These are phyloP conservation scores for Apiospora arundinis DNA, from an alignment of 2,329 filamentous ascomycete species.

Conservation along the genomic window DNA sequence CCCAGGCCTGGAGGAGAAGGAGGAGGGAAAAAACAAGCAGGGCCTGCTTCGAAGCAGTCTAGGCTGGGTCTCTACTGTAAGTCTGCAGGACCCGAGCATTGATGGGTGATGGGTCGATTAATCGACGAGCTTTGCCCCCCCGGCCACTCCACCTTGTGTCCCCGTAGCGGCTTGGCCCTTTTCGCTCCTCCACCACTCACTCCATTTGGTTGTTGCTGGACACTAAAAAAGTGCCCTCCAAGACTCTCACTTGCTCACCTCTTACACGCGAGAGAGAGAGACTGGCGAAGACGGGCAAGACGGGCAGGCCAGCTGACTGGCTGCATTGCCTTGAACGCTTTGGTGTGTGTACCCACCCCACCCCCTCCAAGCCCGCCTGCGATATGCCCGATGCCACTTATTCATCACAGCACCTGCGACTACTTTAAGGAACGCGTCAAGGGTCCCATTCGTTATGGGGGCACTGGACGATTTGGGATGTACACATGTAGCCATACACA, in stretches of 20 bases:
- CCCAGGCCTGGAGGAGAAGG: neutral
- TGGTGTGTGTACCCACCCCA: neutral
- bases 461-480: neutral
- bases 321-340: neutral
- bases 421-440: neutral
- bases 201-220: neutral
- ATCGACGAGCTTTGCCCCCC: neutral
- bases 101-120: conserved; percentile 4
- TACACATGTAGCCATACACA: neutral
- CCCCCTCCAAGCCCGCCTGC: neutral
- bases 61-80: neutral
- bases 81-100: neutral
- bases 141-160: neutral
- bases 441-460: conserved; percentile 6
- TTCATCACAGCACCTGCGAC: neutral
- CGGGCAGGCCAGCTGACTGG: neutral
- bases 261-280: neutral
- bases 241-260: neutral
- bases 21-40: neutral
- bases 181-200: neutral
- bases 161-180: conserved; percentile 4
- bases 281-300: too few species aligned
- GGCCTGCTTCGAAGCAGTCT: neutral
- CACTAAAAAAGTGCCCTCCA: neutral
- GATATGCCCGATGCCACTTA: conserved; percentile 11